Conservation (phyloP, 2,329 filamentous ascomycete species). For the Cladorrhinum sp. region DNA sequence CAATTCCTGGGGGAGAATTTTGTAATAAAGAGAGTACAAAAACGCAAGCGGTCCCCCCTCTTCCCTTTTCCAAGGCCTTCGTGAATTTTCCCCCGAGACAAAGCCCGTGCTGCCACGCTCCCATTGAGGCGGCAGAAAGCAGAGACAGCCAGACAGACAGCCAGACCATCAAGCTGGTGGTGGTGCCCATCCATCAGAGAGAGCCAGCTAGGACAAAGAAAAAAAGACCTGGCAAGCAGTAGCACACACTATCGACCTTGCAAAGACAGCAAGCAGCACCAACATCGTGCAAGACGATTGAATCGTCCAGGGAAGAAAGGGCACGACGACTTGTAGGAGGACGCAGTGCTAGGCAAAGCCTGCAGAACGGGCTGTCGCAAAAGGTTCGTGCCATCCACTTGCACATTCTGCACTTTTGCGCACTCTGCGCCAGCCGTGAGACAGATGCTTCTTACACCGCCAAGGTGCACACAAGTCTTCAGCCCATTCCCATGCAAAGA, state of each 20-base stretch:
- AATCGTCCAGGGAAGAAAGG: constrained; percentile 6
- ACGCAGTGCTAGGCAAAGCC: constrained; percentile 10
- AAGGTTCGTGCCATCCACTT: constrained; percentile 17
- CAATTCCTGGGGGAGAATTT: constrained; percentile 3
- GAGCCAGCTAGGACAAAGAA: constrained; percentile 14
- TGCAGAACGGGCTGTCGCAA: constrained; percentile 16
- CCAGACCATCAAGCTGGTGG: constrained; percentile 7
- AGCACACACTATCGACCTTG: constrained; percentile 14
- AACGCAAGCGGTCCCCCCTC: constrained; percentile 21
- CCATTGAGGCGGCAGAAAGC: constrained; percentile 22
- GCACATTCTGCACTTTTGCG: constrained; percentile 10
- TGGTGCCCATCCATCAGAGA: constrained; percentile 6
- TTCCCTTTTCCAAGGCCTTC: constrained; percentile 19
- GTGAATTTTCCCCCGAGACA: constrained; percentile 24
- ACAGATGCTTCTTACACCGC: constrained; percentile 20
- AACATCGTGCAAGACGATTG: constrained; percentile 8
- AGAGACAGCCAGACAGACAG: constrained; percentile 17
- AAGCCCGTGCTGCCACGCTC: constrained; percentile 22
- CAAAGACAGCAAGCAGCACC: constrained; percentile 14
- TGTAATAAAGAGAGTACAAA: constrained; percentile 29
- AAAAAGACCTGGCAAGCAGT: constrained; percentile 11
- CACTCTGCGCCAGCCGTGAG: constrained; percentile 11
- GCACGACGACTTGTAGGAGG: constrained; percentile 5
- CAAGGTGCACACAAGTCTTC: constrained; percentile 17
- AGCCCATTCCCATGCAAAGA: constrained; percentile 17